Conservation (phyloP, 768 basidiomycete genomes). For the Suillus americanus region DNA sequence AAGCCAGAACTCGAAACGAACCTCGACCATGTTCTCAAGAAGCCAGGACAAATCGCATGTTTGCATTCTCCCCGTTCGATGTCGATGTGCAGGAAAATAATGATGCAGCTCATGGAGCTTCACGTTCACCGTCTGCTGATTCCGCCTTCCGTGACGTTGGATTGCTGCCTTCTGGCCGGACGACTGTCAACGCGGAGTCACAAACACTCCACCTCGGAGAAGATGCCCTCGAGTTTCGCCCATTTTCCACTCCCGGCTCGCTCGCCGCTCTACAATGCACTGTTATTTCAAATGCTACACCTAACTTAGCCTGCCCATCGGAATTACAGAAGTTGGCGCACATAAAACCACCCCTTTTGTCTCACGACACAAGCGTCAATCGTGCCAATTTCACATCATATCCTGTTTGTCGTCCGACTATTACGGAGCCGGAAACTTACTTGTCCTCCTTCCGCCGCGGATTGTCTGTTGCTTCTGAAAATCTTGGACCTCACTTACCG, state of each 20-base stretch:
- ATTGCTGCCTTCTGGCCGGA: neutral
- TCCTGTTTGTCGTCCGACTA: neutral
- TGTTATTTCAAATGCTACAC: neutral
- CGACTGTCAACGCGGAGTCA: neutral
- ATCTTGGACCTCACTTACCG: neutral
- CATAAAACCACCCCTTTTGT: neutral
- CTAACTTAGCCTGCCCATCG: neutral
- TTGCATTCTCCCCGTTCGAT: constrained; percentile 31
- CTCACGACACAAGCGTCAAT: neutral
- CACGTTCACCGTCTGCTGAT: neutral
- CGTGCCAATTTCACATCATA: neutral
- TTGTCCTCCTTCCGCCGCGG: neutral
- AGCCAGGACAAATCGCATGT: constrained; percentile 11
- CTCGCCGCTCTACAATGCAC: neutral
- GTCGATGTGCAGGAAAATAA: neutral
- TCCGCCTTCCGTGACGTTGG: neutral
- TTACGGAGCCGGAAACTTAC: neutral
- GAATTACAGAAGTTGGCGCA: neutral
- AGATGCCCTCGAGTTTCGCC: neutral
- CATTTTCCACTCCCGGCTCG: neutral
- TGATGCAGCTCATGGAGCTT: neutral
- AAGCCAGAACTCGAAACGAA: constrained; percentile 5
- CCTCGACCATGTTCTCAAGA: constrained; percentile 1
- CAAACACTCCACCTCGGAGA: neutral
- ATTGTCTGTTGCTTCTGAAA: neutral